A percentile compares a stretch with the other conserved stretches of the same genome.
Evolutionary conservation across 2,329 filamentous ascomycete genomes (phyloP).

Genomic region (Colletotrichum plurivorum): DNA sequence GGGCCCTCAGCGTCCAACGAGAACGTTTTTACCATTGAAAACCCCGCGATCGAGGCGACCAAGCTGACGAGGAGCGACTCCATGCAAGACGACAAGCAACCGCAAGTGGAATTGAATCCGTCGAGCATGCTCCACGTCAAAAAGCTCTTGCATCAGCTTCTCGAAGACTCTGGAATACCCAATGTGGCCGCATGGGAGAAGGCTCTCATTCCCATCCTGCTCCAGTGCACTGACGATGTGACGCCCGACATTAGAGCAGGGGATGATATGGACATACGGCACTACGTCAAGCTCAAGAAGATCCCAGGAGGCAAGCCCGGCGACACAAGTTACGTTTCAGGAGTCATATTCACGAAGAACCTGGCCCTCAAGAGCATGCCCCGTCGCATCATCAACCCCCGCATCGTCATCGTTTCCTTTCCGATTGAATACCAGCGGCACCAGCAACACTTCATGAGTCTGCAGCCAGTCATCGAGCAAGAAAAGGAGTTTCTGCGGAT

Average conservation of each 20-base stretch:
- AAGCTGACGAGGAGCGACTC: conserved; percentile 84
- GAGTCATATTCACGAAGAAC: conserved; percentile 97
- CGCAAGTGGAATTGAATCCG: conserved; percentile 86
- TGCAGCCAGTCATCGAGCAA: conserved; percentile 96
- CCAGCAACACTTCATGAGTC: conserved; percentile 93
- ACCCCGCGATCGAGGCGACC: conserved; percentile 58
- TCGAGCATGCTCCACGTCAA: conserved; percentile 91
- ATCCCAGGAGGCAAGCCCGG: conserved; percentile 91
- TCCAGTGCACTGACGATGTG: conserved; percentile 94
- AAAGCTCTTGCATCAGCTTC: conserved; percentile 84
- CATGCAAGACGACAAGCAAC: conserved; percentile 80
- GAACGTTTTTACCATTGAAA: conserved; percentile 63
- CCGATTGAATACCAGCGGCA: conserved; percentile 96
- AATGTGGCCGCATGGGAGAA: conserved; percentile 87
- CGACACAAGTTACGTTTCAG: conserved; percentile 96
- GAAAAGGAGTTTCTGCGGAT: conserved; percentile 95
- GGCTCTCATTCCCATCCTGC: conserved; percentile 88
- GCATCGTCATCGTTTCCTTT: conserved; percentile 94
- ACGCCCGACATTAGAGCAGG: conserved; percentile 91
- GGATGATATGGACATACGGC: conserved; percentile 96
- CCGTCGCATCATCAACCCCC: conserved; percentile 84
- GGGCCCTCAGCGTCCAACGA: conserved; percentile 67
- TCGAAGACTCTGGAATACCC: conserved; percentile 82
- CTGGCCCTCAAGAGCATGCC: conserved; percentile 97
- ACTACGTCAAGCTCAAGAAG: conserved; percentile 98